Evolutionary conservation across 805 yeast species (phyloP).

Genomic region (Sugiyamaella americana): DNA sequence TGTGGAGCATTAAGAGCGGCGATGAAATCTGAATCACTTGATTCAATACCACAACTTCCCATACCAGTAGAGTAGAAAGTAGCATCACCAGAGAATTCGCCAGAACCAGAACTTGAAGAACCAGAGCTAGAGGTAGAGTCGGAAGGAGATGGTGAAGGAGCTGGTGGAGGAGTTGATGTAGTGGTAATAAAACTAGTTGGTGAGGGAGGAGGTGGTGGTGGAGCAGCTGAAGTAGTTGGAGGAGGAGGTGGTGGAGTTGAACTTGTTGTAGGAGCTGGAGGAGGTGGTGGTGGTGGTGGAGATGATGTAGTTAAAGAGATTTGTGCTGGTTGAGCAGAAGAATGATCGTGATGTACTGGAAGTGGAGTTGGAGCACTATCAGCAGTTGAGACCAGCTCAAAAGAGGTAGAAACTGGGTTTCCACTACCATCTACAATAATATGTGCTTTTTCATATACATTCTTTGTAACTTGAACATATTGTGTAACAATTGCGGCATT

Average conservation of each 20-base stretch:
- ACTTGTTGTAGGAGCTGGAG: not conserved
- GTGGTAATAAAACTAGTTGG: not conserved
- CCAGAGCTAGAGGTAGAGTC: not conserved
- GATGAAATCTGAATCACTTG: slow-evolving; percentile 41
- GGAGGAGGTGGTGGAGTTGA: slow-evolving; percentile 1
- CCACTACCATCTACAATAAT: slow-evolving; percentile 25
- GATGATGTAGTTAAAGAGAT: slow-evolving; percentile 6
- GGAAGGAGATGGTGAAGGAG: not conserved
- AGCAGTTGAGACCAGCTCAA: slow-evolving; percentile 20
- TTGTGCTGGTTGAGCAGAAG: not conserved
- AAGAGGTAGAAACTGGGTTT: slow-evolving; percentile 19
- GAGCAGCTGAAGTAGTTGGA: not conserved
- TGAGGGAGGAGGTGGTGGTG: not conserved
- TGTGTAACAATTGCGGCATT: slow-evolving; percentile 20
- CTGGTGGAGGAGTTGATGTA: not conserved
- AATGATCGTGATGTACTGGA: slow-evolving; percentile 1
- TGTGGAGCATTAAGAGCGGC: slow-evolving; percentile 44
- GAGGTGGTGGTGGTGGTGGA: slow-evolving; percentile 8
- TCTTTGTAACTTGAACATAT: slow-evolving; percentile 19
- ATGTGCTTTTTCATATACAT: slow-evolving; percentile 21
- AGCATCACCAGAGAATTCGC: slow-evolving; percentile 18
- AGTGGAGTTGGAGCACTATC: slow-evolving; percentile 12
- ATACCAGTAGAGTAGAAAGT: slow-evolving; percentile 33
- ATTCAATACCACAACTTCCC: slow-evolving; percentile 46
- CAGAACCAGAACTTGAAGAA: not conserved